Conservation (phyloP, 371 early-diverging fungal genomes). For the Circinella minor region DNA sequence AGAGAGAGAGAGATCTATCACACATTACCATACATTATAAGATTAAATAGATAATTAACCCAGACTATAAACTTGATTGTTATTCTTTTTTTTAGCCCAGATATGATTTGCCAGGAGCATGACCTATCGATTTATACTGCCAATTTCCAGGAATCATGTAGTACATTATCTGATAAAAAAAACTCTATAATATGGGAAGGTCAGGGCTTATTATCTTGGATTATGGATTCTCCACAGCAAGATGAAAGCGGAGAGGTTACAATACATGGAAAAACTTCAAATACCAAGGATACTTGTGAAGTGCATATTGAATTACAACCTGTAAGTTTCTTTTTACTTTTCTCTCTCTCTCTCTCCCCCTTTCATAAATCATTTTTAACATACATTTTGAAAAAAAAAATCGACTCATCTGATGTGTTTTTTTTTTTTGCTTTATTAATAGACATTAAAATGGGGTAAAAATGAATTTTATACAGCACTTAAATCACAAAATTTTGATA, state of each 20-base stretch:
- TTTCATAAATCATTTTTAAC: not conserved
- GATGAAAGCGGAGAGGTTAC: conserved; percentile 19
- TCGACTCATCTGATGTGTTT: too few species aligned
- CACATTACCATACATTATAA: not conserved
- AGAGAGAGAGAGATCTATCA: not conserved
- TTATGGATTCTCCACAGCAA: conserved; percentile 29
- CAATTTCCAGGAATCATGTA: conserved; percentile 42
- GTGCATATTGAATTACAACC: conserved; percentile 46
- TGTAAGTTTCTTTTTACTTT: conserved; percentile 24
- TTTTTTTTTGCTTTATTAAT: not conserved
- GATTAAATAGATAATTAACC: conserved; percentile 22
- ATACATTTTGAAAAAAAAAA: not conserved
- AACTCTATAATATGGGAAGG: conserved; percentile 48
- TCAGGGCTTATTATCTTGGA: conserved; percentile 48
- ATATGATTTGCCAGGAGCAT: conserved; percentile 51
- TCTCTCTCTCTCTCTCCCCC: conserved; percentile 8
- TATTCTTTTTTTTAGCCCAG: conserved; percentile 37
- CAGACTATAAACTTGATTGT: not conserved
- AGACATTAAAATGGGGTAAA: conserved; percentile 48
- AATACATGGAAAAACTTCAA: conserved; percentile 30
- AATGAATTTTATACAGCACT: conserved; percentile 49
- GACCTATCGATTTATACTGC: conserved; percentile 52
- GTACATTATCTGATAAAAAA: conserved; percentile 17
- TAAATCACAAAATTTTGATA: conserved; percentile 35
- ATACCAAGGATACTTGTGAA: conserved; percentile 24